A percentile compares a stretch with the other conserved stretches of the same genome.
Conservation (phyloP, 257 asterid species). For the Coffea eugenioides region DNA sequence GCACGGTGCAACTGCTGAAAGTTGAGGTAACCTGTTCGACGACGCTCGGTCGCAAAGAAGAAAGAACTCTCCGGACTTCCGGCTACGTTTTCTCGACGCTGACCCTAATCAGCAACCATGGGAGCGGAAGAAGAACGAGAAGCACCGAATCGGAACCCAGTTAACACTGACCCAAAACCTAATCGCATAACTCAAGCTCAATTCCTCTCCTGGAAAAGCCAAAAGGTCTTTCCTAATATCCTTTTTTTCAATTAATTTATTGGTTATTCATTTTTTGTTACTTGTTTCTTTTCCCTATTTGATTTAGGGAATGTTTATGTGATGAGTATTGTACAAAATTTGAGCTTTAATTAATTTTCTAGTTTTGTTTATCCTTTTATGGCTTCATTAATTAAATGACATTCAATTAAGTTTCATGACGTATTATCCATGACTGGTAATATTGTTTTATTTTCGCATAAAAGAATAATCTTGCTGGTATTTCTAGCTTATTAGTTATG, state of each 20-base stretch:
- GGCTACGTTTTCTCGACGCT: no score
- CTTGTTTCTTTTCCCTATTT: background rate
- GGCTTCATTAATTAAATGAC: background rate
- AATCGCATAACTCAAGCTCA: conserved; percentile 57
- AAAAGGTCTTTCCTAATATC: conserved; percentile 41
- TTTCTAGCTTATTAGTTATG: background rate
- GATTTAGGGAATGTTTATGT: background rate
- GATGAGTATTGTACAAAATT: background rate
- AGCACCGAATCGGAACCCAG: conserved; percentile 17
- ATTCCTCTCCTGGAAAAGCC: conserved; percentile 70
- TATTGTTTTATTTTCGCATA: background rate
- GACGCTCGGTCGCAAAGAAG: no score
- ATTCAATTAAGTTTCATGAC: background rate
- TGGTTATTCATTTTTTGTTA: background rate
- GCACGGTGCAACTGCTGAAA: no score
- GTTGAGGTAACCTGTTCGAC: no score
- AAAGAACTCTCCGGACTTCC: background rate
- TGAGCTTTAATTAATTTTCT: background rate
- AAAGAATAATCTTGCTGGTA: background rate
- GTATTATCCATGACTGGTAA: no score
- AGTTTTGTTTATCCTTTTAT: background rate
- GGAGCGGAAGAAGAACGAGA: conserved; percentile 45
- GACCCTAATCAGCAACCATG: conserved; percentile 29
- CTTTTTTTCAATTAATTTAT: background rate
- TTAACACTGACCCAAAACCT: conserved; percentile 19